Evolutionary conservation across 2,329 filamentous ascomycete genomes (phyloP).

Genomic region (Rhexocercosporidium sp.): DNA sequence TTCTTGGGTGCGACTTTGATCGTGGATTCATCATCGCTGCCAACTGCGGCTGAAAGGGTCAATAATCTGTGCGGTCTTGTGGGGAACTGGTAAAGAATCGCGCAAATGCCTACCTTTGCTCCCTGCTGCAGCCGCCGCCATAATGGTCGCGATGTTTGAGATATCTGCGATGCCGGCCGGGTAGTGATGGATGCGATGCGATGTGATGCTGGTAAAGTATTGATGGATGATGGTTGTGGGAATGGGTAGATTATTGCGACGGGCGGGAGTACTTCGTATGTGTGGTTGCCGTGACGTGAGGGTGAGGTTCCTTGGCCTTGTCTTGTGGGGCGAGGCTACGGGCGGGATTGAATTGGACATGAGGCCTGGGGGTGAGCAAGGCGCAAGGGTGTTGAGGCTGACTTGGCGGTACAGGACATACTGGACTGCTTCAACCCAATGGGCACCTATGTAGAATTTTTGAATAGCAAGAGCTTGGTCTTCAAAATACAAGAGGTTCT

Average conservation of each 20-base stretch:
- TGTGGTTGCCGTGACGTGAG: conserved; percentile 11
- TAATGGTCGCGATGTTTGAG: conserved; percentile 13
- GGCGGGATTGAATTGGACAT: too few relatives aligned
- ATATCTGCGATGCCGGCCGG: neutral
- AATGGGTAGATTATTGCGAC: neutral
- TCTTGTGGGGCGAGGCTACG: too few relatives aligned
- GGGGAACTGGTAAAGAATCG: neutral
- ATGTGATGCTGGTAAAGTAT: too few relatives aligned
- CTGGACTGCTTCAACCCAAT: too few relatives aligned
- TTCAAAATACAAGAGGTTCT: too few relatives aligned
- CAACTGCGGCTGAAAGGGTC: conserved; percentile 25
- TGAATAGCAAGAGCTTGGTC: too few relatives aligned
- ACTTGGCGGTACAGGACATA: too few relatives aligned
- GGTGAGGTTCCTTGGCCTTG: conserved; percentile 9
- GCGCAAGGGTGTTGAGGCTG: too few relatives aligned
- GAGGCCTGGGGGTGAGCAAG: too few relatives aligned
- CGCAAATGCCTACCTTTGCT: conserved; percentile 23
- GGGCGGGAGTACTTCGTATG: too few relatives aligned
- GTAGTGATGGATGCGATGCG: too few relatives aligned
- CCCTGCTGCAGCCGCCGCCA: conserved; percentile 18
- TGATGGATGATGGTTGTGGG: conserved; percentile 12
- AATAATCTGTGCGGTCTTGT: neutral
- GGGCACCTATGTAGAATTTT: too few relatives aligned
- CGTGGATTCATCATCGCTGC: conserved; percentile 59
- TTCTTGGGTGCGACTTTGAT: conserved; percentile 64